Evolutionary conservation across 306 rosid species (phyloP).

Genomic region (Herpetospermum pedunculosum): DNA sequence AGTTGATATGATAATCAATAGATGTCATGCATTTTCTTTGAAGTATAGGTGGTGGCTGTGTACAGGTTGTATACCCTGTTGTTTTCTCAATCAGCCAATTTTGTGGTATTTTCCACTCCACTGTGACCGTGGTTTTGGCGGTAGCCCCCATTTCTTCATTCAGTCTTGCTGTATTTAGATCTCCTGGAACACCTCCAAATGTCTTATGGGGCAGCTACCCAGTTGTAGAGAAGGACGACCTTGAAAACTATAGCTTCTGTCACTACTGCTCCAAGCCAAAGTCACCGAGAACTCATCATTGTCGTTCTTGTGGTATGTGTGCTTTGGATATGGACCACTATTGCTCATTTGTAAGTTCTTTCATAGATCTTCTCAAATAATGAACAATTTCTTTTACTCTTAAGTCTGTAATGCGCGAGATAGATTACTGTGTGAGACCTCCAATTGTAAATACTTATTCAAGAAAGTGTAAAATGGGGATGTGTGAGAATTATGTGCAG

Average conservation of each 20-base stretch:
- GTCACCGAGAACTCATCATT: constrained; percentile 86
- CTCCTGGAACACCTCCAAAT: constrained; percentile 74
- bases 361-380: background rate
- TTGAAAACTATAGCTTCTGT: constrained; percentile 76
- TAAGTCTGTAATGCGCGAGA: background rate
- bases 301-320: constrained; percentile 80
- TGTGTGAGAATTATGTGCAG: too few species aligned
- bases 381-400: background rate
- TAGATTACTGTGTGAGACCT: too few species aligned
- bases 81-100: constrained; percentile 51
- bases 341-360: constrained; percentile 82
- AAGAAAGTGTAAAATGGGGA: too few species aligned
- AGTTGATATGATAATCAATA: background rate
- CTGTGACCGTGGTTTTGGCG: constrained; percentile 42
- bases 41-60: constrained; percentile 87
- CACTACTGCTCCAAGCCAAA: constrained; percentile 78
- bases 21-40: background rate
- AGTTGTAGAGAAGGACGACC: constrained; percentile 62
- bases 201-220: constrained; percentile 85
- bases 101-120: constrained; percentile 53
- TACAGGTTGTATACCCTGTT: constrained; percentile 63
- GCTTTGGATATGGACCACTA: constrained; percentile 96
- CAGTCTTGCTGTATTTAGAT: constrained; percentile 56
- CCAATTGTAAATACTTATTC: too few species aligned
- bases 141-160: constrained; percentile 51